A percentile compares a stretch with the other conserved stretches of the same genome.
These are phyloP conservation scores for Cephaloascus albidus DNA, from an alignment of 805 yeast genomes.

Conservation along the genomic window DNA sequence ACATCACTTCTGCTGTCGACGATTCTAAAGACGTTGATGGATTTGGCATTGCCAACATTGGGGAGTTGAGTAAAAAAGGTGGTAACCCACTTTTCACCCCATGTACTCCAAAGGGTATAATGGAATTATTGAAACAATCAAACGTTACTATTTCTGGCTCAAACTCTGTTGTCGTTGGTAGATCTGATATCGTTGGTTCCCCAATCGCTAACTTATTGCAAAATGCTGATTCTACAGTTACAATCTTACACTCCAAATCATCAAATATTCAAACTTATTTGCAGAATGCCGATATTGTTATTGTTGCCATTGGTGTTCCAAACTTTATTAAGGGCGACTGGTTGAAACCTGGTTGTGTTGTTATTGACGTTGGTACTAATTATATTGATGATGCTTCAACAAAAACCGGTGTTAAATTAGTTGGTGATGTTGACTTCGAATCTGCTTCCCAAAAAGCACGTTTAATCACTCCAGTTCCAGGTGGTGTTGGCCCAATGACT, in stretches of 20 bases:
- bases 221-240: constrained; percentile 68
- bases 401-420: constrained; percentile 63
- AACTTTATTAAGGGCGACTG: constrained; percentile 66
- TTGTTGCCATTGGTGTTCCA: constrained; percentile 71
- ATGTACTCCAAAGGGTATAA: constrained; percentile 78
- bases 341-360: constrained; percentile 59
- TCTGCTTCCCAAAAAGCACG: constrained; percentile 44
- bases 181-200: constrained; percentile 81
- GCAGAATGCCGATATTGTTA: constrained; percentile 61
- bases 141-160: constrained; percentile 51
- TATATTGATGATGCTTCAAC: constrained; percentile 56
- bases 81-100: constrained; percentile 69
- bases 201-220: constrained; percentile 68
- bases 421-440: constrained; percentile 70
- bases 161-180: constrained; percentile 75
- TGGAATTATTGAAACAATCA: constrained; percentile 51
- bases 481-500: constrained; percentile 92
- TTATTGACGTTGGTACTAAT: constrained; percentile 80
- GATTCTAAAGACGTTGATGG: constrained; percentile 78
- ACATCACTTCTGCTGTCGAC: constrained; percentile 56
- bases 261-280: constrained; percentile 40
- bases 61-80: constrained; percentile 65
- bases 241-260: constrained; percentile 64
- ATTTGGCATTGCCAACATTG: constrained; percentile 68
- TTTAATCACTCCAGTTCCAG: constrained; percentile 80